Conservation (phyloP, 2,329 filamentous ascomycete genomes). For the Aureobasidium sp. region DNA sequence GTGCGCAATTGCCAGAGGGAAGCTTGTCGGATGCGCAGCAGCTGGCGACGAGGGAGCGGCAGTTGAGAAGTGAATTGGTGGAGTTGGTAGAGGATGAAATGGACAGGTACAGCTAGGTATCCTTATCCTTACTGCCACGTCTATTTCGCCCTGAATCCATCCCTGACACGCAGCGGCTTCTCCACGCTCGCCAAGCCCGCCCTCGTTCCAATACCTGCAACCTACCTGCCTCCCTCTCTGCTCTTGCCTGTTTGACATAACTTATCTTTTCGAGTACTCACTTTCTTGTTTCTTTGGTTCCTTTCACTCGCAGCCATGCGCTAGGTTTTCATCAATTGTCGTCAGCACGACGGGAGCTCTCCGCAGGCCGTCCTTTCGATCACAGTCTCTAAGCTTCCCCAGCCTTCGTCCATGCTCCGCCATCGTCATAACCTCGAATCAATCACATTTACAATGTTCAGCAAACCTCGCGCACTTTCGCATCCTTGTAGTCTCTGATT, state of each 20-base stretch:
- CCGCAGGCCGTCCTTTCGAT: neutral
- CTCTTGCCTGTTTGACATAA: neutral
- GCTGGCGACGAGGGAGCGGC: neutral
- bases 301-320: neutral
- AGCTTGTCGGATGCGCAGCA: neutral
- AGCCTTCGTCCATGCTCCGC: constrained; percentile 2
- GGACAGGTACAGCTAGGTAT: constrained; percentile 1
- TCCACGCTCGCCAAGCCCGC: neutral
- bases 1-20: constrained; percentile 14
- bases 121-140: constrained; percentile 7
- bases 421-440: neutral
- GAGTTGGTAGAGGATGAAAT: neutral
- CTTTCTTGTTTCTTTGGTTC: neutral
- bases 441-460: neutral
- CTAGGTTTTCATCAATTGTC: neutral
- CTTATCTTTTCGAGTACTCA: neutral
- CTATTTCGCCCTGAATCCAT: constrained; percentile 11
- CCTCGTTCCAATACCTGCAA: neutral
- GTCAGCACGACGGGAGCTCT: neutral
- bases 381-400: constrained; percentile 3
- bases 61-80: neutral
- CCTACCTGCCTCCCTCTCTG: neutral
- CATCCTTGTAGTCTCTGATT: neutral
- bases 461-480: neutral
- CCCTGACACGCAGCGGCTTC: constrained; percentile 6